Evolutionary conservation across 225 moss, liverwort and hornwort genomes (phyloP), one percentile per base, ranked within the genome.

Genomic region (Marchantia paleacea): DNA sequence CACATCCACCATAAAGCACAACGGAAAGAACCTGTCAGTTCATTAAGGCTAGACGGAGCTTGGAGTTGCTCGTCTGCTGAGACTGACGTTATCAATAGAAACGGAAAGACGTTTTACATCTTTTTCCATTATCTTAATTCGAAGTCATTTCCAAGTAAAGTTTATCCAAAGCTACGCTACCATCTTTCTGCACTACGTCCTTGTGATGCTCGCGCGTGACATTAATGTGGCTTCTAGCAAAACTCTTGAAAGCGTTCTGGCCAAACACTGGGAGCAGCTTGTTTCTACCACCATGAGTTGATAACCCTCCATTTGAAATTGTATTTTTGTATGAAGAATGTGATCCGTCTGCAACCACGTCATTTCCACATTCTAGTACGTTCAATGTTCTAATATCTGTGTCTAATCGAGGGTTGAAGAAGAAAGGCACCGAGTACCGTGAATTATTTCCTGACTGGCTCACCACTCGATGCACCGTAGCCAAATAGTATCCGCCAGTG

Each of bases 391-490:
- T 90, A 26, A 75, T 82, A 75, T 91, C 88, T 10, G 90, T 88
- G 69, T 93, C 89, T n/a, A 93, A 75, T 47, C 87, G 71, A 14
- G 93, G 93, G 54, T 93, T 91, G 85, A 91, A 93, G 77, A 91
- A 93, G 80, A 90, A 93, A 0, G 93, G 91, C 62, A 91, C 79
- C 0, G 93, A 93, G 79, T 90, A 90, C 54, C 93, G 83, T 3
- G 93, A 91, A 73, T 14, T 82, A 61, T 47, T 84, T 73, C 87
- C 86, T 0, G 69, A 75, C 62, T 84, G 76, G 26, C 90, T 90
- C 83, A 89, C 69, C 75, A 91, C 93, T 25, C 93, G 90, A 78
- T 93, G 93, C 54, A 91, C 90, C 51, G 91, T 90, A 4, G 93
- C 93, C 62, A 93, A 79, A 69, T 91, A 91, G 62, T 90, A 91